phyloP scores from a whole-genome alignment of 2,329 filamentous ascomycete species.

The Rhexocercosporidium sp. region DNA sequence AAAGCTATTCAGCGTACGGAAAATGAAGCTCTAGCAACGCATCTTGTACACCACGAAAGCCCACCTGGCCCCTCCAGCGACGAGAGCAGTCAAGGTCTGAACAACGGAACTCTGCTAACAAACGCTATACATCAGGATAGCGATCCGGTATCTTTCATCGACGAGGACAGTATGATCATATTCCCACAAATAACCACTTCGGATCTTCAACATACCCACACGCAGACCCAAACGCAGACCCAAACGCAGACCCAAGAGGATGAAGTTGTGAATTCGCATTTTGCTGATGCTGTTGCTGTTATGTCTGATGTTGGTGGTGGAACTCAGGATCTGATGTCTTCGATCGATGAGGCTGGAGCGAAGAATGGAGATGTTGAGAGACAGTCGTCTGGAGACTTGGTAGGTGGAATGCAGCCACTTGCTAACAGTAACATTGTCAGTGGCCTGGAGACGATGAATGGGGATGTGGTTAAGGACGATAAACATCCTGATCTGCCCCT shows the following conservation, averaged over 20 bases:
- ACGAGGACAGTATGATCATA: neutral
- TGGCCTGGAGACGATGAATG: neutral
- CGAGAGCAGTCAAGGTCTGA: neutral
- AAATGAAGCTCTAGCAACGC: neutral
- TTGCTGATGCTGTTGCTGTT: slow-evolving; percentile 11
- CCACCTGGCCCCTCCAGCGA: neutral
- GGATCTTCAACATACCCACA: slow-evolving; percentile 1
- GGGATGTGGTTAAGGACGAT: neutral
- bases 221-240: neutral
- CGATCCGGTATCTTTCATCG: neutral
- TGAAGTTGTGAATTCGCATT: neutral
- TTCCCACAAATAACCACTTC: neutral
- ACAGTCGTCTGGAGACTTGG: neutral
- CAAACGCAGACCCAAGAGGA: neutral
- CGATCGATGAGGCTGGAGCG: neutral
- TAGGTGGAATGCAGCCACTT: neutral
- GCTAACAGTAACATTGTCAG: neutral
- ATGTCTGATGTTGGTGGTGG: slow-evolving; percentile 9
- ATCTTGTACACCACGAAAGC: too few species aligned
- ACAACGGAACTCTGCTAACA: neutral
- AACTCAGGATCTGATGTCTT: slow-evolving; percentile 3
- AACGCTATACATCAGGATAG: neutral
- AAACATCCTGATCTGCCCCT: neutral
- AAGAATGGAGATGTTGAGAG: neutral
- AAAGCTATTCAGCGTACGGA: neutral